Percentiles rank a stretch among this genome's conserved stretches.
These are phyloP conservation scores for Trametes versicolor DNA, from an alignment of 1,284 basidiomycete species.

Conservation along the genomic window DNA sequence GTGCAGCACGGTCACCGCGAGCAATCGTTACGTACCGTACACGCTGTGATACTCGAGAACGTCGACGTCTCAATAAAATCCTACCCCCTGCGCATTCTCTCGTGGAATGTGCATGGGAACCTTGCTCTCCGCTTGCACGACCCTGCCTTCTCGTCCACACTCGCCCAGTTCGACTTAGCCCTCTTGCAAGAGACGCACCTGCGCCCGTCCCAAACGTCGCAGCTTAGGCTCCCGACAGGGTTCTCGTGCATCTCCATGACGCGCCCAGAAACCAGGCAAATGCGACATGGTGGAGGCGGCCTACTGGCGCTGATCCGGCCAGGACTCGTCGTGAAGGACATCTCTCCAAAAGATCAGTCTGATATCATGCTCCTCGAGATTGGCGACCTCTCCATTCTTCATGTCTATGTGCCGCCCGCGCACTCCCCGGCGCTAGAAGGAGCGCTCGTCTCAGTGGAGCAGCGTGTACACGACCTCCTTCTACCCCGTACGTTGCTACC, in stretches of 20 bases:
- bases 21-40: not conserved
- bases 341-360: not conserved
- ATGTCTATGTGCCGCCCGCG: not conserved
- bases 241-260: too few relatives aligned
- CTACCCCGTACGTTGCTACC: not conserved
- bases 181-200: not conserved
- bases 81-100: not conserved
- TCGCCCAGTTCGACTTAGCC: not conserved
- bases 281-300: too few relatives aligned
- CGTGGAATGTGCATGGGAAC: not conserved
- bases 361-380: not conserved
- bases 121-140: too few relatives aligned
- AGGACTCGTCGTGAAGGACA: not conserved
- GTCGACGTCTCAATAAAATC: too few relatives aligned
- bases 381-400: not conserved
- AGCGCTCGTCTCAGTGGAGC: not conserved
- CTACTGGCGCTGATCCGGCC: not conserved
- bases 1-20: not conserved
- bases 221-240: not conserved
- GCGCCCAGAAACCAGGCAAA: too few relatives aligned
- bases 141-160: too few relatives aligned
- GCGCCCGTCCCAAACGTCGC: not conserved
- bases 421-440: too few relatives aligned
- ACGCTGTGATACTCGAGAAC: too few relatives aligned
- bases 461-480: not conserved